Base-by-base conservation (phyloP, 1,139 yeast genomes). In the Blastobotrys serpentis region DNA sequence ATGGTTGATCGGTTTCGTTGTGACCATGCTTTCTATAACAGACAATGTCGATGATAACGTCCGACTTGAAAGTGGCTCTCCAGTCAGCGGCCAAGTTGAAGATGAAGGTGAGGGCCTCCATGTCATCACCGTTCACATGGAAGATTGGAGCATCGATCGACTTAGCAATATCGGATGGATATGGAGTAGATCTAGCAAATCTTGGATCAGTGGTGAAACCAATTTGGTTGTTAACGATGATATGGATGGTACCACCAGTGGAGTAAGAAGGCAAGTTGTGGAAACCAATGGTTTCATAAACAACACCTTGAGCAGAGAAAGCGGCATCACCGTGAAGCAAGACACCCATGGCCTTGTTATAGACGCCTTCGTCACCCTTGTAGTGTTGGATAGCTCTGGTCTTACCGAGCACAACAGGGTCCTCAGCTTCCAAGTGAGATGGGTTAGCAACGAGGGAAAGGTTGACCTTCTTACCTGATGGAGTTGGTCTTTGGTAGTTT, bases 131-230 rank as follows among this genome's bases (percentile, higher is more conserved):
- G 67, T 92, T 92, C 47, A 92, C 98, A 72, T 92, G 99, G 95
- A 92, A 92, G 64, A 92, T 89, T 57, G 98, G 99, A 22, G 98
- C 97, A 67, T 92, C 92, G 67, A 88, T 86, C 37, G 95, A 76
- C 76, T 94, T 94, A 62, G 98, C 98, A 66, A 94, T 80, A 74
- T 92, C 99, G 19, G 97, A 86, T 62, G 98, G 98, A 71, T 92
- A 94, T 64, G 95, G 92, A 43, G 98, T 92, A 29, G 98, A 92
- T 76, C 99, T 84, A 32, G 97, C 90, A 65, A 86, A 86, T 75
- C 96, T 81, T 60, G 99, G 98, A 70, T 92, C 98, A 46, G 99
- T 92, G 57, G 99, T 92, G 81, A 92, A 92, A 72, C 99, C 99
- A 69, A 92, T 92, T 78, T 92, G 99, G 76, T 92, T 92, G 74